phyloP scores from a whole-genome alignment of 202 grass and related monocot species.

The Panicum hallii region DNA sequence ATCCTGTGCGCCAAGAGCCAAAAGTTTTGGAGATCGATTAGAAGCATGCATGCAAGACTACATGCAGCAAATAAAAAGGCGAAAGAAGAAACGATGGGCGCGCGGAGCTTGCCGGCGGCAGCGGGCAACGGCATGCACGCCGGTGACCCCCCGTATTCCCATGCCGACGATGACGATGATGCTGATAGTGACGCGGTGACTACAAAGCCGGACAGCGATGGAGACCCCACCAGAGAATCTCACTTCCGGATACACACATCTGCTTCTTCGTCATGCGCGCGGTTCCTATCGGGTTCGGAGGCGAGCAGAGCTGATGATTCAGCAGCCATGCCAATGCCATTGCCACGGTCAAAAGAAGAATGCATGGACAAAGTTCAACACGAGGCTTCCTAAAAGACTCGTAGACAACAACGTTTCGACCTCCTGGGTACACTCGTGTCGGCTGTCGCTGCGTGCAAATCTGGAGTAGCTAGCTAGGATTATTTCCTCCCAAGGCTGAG shows the following conservation, averaged over 20 bases:
- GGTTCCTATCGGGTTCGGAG: background rate
- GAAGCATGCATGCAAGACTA: no score
- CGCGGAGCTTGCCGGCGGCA: background rate
- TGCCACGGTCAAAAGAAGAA: slow-evolving; percentile 19
- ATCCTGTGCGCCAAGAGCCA: no score
- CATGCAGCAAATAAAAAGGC: no score
- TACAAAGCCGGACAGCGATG: background rate
- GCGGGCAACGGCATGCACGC: no score
- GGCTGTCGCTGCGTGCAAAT: background rate
- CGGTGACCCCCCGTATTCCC: background rate
- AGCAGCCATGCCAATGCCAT: background rate
- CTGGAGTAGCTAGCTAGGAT: background rate
- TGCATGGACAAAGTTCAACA: background rate
- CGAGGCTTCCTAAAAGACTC: background rate
- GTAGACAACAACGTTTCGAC: slow-evolving; percentile 14
- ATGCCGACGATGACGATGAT: background rate
- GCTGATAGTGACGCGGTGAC: background rate
- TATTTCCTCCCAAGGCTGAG: background rate
- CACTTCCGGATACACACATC: no score
- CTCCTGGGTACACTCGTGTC: background rate
- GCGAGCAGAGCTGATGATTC: background rate
- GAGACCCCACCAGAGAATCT: background rate
- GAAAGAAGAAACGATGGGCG: background rate
- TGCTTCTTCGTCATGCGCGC: background rate
- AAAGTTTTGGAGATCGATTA: no score